Evolutionary conservation across 2,329 filamentous ascomycete species (phyloP).

Genomic region (Lecanicillium sp.): DNA sequence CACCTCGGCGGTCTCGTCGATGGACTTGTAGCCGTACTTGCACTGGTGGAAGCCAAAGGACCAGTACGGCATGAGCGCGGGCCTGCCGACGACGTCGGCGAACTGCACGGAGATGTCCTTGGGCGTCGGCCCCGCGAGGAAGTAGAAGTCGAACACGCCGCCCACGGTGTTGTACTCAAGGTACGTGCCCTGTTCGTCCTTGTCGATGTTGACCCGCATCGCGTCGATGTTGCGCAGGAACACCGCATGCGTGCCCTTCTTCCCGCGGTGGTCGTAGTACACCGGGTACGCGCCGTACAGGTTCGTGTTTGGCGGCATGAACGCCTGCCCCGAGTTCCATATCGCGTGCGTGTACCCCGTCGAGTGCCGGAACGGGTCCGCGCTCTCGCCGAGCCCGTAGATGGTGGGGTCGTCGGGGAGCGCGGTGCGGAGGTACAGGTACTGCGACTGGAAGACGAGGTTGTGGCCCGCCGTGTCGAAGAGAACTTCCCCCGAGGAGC

Average conservation of each 20-base stretch:
- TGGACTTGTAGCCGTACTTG: slow-evolving; percentile 58
- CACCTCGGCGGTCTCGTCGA: slow-evolving; percentile 61
- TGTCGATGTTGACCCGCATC: slow-evolving; percentile 72
- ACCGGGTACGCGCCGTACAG: slow-evolving; percentile 69
- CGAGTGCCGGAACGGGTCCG: slow-evolving; percentile 62
- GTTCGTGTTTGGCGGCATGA: slow-evolving; percentile 55
- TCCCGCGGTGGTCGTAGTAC: slow-evolving; percentile 65
- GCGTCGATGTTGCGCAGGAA: slow-evolving; percentile 68
- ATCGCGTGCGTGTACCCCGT: slow-evolving; percentile 56
- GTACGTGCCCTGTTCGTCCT: slow-evolving; percentile 54
- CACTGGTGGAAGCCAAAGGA: slow-evolving; percentile 57
- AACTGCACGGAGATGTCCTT: slow-evolving; percentile 55
- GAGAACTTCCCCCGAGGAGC: slow-evolving; percentile 41
- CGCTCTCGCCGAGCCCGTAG: slow-evolving; percentile 76
- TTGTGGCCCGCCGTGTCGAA: slow-evolving; percentile 64
- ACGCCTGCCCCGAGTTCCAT: slow-evolving; percentile 60
- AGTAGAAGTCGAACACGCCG: slow-evolving; percentile 69
- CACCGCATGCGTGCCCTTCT: slow-evolving; percentile 52
- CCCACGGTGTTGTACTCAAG: slow-evolving; percentile 76
- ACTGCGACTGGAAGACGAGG: slow-evolving; percentile 73
- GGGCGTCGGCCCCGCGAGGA: slow-evolving; percentile 53
- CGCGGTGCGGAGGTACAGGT: slow-evolving; percentile 64
- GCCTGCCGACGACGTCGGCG: slow-evolving; percentile 47
- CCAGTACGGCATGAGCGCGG: slow-evolving; percentile 61
- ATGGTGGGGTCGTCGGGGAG: slow-evolving; percentile 63